Evolutionary conservation across 1,139 yeast species (phyloP), one percentile per base, ranked within the genome.

Genomic region (Blastobotrys serpentis): DNA sequence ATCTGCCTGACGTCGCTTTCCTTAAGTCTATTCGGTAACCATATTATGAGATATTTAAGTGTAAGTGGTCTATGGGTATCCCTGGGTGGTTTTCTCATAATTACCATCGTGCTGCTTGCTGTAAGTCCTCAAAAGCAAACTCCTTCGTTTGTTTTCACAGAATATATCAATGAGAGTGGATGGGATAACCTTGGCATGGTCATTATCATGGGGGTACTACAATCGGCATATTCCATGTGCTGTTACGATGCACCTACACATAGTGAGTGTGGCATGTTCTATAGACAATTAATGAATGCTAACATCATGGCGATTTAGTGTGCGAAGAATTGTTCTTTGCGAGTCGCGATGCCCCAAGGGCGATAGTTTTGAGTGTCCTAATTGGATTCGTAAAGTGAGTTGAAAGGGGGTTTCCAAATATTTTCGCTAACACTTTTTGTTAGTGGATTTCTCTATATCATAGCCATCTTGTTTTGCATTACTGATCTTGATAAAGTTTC

Each of bases 231-330:
- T 65, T 84, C 90, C 19, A 71, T 86, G 61, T 85, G 86, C 53
- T 94, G 94, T 0, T 86, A 84, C 63, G 92, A 92, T 19, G 81
- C 86, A 78, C 71, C 86, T 21, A 85, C 87, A 16, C 82, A 92
- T 4, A 77, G 40, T 36, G 13, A 36, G 37, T 33, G 16, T 29
- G 4, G n/a, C n/a, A n/a, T n/a, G n/a, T n/a, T n/a, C n/a, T n/a
- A n/a, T n/a, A n/a, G n/a, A n/a, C n/a, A n/a, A n/a, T n/a, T n/a
- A n/a, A n/a, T n/a, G n/a, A n/a, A n/a, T n/a, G n/a, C n/a, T n/a
- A n/a, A n/a, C n/a, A n/a, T n/a, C n/a, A n/a, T n/a, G n/a, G n/a
- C n/a, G n/a, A n/a, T 29, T 11, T 18, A 36, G 40, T 86, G 72
- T 81, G 89, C 34, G 95, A 86, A 62, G 95, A 86, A 66, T 90